phyloP scores from a whole-genome alignment of 805 yeast genomes.

The Osmozyma mogii region DNA sequence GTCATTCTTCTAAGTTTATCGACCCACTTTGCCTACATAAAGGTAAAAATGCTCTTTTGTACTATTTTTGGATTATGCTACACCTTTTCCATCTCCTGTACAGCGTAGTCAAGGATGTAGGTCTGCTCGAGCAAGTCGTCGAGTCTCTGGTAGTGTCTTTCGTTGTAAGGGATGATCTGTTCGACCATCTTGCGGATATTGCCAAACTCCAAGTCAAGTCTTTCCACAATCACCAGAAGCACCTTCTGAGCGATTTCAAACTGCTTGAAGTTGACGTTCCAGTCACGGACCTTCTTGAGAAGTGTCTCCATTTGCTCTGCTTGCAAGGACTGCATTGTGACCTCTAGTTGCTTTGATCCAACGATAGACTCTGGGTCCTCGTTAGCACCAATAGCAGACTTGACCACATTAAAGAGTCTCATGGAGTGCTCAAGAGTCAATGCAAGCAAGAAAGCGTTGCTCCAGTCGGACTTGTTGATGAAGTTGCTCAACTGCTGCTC shows the following conservation, averaged over 20 bases:
- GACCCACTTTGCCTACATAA: too few species aligned
- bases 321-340: conserved; percentile 48
- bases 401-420: conserved; percentile 73
- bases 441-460: conserved; percentile 80
- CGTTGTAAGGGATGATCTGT: conserved; percentile 79
- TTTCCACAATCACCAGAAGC: conserved; percentile 53
- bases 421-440: conserved; percentile 84
- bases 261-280: conserved; percentile 87
- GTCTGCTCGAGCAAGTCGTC: conserved; percentile 82
- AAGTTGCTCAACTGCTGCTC: conserved; percentile 81
- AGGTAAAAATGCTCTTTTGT: too few species aligned
- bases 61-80: too few species aligned
- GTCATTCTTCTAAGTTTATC: too few species aligned
- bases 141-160: conserved; percentile 71
- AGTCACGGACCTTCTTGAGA: conserved; percentile 76
- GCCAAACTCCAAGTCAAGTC: conserved; percentile 50
- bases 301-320: conserved; percentile 53
- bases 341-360: conserved; percentile 57
- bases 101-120: conserved; percentile 74
- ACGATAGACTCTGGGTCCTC: conserved; percentile 42
- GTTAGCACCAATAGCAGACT: conserved; percentile 46
- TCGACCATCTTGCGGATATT: conserved; percentile 65
- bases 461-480: conserved; percentile 71
- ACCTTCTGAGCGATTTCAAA: conserved; percentile 76
- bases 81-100: conserved; percentile 54